Conservation (phyloP, 768 basidiomycete genomes). For the Pleurotus sapidus region DNA sequence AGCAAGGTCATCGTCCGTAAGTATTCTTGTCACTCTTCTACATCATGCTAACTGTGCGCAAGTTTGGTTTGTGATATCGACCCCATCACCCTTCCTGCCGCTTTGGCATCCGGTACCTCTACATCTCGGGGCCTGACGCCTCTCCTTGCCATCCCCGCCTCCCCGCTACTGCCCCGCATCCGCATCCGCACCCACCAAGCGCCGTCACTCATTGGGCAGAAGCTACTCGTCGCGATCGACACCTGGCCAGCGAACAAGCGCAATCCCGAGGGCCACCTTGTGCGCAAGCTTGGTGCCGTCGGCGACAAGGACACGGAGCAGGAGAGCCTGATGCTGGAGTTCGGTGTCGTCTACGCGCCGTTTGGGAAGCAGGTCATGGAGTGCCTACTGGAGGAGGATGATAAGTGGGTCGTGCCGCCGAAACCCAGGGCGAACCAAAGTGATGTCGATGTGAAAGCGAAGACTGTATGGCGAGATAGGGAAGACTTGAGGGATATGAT, state of each 20-base stretch:
- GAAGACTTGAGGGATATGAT: conserved; percentile 83
- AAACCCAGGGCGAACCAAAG: conserved; percentile 34
- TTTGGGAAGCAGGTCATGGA: conserved; percentile 95
- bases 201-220: conserved; percentile 76
- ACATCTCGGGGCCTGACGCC: conserved; percentile 87
- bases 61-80: conserved; percentile 97
- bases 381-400: conserved; percentile 88
- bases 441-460: conserved; percentile 27
- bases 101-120: conserved; percentile 80
- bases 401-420: conserved; percentile 87
- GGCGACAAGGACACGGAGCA: conserved; percentile 97
- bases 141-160: conserved; percentile 92
- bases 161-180: conserved; percentile 91
- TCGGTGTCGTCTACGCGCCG: conserved; percentile 92
- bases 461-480: conserved; percentile 69
- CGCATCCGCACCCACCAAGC: conserved; percentile 95
- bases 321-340: conserved; percentile 90
- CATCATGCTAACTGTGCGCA: conserved; percentile 58
- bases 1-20: conserved; percentile 86
- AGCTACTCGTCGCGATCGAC: conserved; percentile 91
- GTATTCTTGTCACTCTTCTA: conserved; percentile 62
- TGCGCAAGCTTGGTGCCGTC: conserved; percentile 84
- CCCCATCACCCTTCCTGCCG: conserved; percentile 86
- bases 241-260: conserved; percentile 84
- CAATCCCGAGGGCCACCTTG: conserved; percentile 97